Base-by-base conservation (phyloP, 768 basidiomycete species). In the Leccinum sublutescens region DNA sequence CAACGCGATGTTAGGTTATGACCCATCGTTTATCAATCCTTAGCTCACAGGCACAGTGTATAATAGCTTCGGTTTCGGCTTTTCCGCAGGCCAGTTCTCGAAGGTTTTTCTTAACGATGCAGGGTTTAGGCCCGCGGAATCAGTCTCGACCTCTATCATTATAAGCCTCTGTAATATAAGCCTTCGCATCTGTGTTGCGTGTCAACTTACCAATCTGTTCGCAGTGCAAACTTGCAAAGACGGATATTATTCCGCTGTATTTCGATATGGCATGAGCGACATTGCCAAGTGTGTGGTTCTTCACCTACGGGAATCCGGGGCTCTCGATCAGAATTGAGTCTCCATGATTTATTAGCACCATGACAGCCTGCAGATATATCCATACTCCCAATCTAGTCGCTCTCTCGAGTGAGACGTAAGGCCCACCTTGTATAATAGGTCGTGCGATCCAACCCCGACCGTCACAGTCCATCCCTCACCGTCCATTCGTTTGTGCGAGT, bases 381-480 rank as follows among this genome's bases (percentile, higher is more conserved):
- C 38, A 17, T 7, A 17, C 38, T 40, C 8, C 8, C 17, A 54
- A 29, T 38, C 14, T 4, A 27, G 11, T 5, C 17, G 17, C 45
- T 40, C 14, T 34, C 43, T 31, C 11, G 34, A 17, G 8, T 40
- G 4, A 40, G 17, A 9, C 17, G 17, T 40, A 17, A 17, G 8
- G 1, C 53, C 25, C n/a, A 48, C 91, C 82, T 95, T 95, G 76
- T 81, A 87, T 50, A 93, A 82, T 64, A 91, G 68, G 76, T 95
- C 92, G 74, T 94, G 93, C 43, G 88, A 89, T 25, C 93, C 92
- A 38, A 80, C 77, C 0, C 91, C 90, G 12, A 94, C 76, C 49
- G 82, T 84, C 7, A 91, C 68, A 29, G 77, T 75, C 92, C 93
- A 96, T 5, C 85, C 85, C 61, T 82, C 82, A 0, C 76, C 81